Percentiles rank a stretch among this genome's conserved stretches.
Evolutionary conservation across 257 asterid species (phyloP).

Genomic region (Scutellaria galericulata): DNA sequence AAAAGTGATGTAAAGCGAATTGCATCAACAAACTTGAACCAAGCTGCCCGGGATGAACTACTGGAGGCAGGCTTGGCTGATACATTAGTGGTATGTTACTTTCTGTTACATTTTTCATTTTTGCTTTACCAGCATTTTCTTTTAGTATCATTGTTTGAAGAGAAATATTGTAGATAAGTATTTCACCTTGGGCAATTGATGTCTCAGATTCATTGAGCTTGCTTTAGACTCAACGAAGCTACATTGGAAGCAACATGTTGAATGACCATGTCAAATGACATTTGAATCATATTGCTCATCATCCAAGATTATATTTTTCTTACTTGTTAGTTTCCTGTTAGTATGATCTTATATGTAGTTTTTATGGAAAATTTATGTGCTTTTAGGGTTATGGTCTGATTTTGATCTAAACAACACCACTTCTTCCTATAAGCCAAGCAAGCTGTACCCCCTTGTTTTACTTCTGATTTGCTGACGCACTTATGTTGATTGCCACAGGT

Average conservation of each 20-base stretch:
- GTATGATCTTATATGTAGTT: neutral
- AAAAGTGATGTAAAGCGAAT: slow-evolving; percentile 68
- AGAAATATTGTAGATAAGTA: slow-evolving; percentile 5
- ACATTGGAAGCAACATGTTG: neutral
- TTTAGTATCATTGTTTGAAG: slow-evolving; percentile 10
- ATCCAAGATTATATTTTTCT: neutral
- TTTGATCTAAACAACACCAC: neutral
- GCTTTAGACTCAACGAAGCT: neutral
- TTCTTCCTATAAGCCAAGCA: neutral
- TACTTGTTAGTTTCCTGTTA: neutral
- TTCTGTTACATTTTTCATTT: slow-evolving; percentile 3
- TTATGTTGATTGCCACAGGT: slow-evolving; percentile 47
- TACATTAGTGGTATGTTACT: slow-evolving; percentile 58
- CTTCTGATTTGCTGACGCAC: neutral
- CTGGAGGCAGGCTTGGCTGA: slow-evolving; percentile 89
- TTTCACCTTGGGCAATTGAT: neutral
- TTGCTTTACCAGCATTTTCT: neutral
- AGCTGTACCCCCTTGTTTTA: neutral
- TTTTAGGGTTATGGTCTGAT: slow-evolving; percentile 1
- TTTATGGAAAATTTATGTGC: neutral
- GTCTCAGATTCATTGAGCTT: neutral
- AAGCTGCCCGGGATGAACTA: slow-evolving; percentile 82
- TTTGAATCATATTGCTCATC: neutral
- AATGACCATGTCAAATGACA: neutral
- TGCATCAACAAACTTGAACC: slow-evolving; percentile 57